Conservation (phyloP, 805 yeast species). For the Candida caryicola region DNA sequence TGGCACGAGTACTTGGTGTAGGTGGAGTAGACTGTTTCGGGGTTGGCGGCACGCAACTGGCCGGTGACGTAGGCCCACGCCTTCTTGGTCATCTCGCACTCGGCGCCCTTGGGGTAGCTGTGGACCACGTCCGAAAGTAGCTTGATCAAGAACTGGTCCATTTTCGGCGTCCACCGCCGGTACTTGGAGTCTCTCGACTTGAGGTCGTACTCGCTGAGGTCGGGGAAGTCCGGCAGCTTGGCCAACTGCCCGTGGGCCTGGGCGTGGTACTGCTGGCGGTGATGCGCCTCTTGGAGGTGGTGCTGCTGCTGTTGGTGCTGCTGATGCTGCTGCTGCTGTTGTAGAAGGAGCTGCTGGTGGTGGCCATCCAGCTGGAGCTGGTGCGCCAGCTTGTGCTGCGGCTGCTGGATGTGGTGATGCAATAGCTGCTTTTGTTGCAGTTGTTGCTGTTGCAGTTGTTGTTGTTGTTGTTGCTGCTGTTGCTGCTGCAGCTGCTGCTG, state of each 20-base stretch:
- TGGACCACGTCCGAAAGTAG: constrained; percentile 36
- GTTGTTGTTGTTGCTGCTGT: constrained; percentile 6
- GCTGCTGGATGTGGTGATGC: constrained; percentile 12
- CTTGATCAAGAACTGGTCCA: constrained; percentile 34
- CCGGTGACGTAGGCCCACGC: constrained; percentile 39
- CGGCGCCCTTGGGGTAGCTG: constrained; percentile 29
- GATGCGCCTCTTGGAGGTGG: constrained; percentile 8
- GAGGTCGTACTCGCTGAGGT: constrained; percentile 28
- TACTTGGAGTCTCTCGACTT: constrained; percentile 36
- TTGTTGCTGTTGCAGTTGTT: constrained; percentile 9
- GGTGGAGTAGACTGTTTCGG: constrained; percentile 39
- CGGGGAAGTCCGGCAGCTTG: constrained; percentile 12
- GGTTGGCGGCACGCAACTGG: constrained; percentile 34
- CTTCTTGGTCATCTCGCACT: constrained; percentile 33
- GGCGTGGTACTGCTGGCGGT: constrained; percentile 8
- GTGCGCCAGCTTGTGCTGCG: constrained; percentile 7
- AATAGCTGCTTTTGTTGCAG: constrained; percentile 12
- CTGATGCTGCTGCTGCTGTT: constrained; percentile 14
- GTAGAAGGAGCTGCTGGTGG: constrained; percentile 9
- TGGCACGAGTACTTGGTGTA: constrained; percentile 40
- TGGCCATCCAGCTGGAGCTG: constrained; percentile 11
- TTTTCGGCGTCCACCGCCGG: constrained; percentile 37
- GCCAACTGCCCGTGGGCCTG: not conserved
- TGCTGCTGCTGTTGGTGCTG: constrained; percentile 9
- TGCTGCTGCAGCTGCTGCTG: constrained; percentile 6